Evolutionary conservation across 2,329 filamentous ascomycete species (phyloP).

Genomic region (Pseudogymnoascus pannorum): DNA sequence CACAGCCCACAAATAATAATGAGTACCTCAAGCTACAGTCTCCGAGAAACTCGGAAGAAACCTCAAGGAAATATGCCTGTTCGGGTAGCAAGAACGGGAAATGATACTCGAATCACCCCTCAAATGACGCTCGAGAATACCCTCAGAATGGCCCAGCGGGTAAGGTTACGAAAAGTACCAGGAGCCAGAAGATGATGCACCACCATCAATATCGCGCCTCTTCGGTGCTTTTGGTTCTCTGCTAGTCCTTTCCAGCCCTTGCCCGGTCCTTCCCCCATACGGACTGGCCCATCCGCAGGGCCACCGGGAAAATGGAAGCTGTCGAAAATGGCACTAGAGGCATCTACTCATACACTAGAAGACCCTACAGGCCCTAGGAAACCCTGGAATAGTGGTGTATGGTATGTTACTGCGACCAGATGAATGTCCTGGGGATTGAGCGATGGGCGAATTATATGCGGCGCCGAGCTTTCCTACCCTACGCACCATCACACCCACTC

Average conservation of each 20-base stretch:
- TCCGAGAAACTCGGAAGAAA: neutral
- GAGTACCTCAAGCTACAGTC: neutral
- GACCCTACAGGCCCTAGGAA: neutral
- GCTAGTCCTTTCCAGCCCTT: neutral
- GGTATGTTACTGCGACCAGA: neutral
- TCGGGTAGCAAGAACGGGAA: neutral
- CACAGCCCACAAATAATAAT: too few relatives aligned
- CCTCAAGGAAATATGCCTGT: neutral
- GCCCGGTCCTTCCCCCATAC: neutral
- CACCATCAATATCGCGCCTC: neutral
- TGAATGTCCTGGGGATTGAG: neutral
- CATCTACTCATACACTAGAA: neutral
- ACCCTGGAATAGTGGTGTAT: neutral
- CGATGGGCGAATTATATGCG: neutral
- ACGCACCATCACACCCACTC: neutral
- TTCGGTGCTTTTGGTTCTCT: neutral
- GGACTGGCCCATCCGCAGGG: slow-evolving; percentile 7
- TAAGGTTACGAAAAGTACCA: neutral
- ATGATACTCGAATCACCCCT: neutral
- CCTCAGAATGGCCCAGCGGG: neutral
- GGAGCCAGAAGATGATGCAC: neutral
- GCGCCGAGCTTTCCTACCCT: neutral
- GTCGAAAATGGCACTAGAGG: neutral
- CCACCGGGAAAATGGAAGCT: slow-evolving; percentile 7
- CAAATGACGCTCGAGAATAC: neutral